These are phyloP conservation scores for Pichia gijzeniarum DNA, from an alignment of 805 yeast species.

Conservation along the genomic window DNA sequence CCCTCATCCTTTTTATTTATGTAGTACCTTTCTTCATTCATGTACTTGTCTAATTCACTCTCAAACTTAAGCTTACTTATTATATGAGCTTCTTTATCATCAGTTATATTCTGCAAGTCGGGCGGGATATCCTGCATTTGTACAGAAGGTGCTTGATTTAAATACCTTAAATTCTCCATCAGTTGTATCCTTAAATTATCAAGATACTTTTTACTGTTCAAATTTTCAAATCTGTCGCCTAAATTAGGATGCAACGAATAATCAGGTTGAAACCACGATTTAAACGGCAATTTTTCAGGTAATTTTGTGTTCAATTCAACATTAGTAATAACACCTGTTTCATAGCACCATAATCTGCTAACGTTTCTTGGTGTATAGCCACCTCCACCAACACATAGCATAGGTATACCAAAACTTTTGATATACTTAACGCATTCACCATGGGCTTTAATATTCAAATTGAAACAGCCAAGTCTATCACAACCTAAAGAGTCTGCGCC, in stretches of 20 bases:
- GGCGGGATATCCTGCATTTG: slow-evolving; percentile 91
- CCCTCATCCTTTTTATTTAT: slow-evolving; percentile 35
- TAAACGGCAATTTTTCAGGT: slow-evolving; percentile 70
- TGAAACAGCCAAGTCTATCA: slow-evolving; percentile 91
- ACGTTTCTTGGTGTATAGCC: slow-evolving; percentile 97
- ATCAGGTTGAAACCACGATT: slow-evolving; percentile 86
- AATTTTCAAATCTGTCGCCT: slow-evolving; percentile 78
- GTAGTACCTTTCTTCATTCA: slow-evolving; percentile 33
- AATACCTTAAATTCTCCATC: slow-evolving; percentile 70
- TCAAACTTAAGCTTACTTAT: slow-evolving; percentile 31
- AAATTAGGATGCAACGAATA: slow-evolving; percentile 78
- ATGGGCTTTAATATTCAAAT: slow-evolving; percentile 84
- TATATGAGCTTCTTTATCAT: slow-evolving; percentile 38
- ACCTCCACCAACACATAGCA: slow-evolving; percentile 93
- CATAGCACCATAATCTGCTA: slow-evolving; percentile 91
- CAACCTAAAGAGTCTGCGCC: slow-evolving; percentile 96
- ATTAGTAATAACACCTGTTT: slow-evolving; percentile 83
- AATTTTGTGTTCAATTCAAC: slow-evolving; percentile 68
- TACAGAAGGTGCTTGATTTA: slow-evolving; percentile 92
- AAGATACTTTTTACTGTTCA: slow-evolving; percentile 73
- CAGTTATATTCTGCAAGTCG: slow-evolving; percentile 35
- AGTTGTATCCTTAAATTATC: slow-evolving; percentile 72
- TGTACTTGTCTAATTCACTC: slow-evolving; percentile 28
- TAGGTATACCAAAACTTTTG: slow-evolving; percentile 83
- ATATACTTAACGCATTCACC: slow-evolving; percentile 92